These are phyloP conservation scores for Brassica nigra DNA, from an alignment of 345 rosid genomes.

Conservation along the genomic window DNA sequence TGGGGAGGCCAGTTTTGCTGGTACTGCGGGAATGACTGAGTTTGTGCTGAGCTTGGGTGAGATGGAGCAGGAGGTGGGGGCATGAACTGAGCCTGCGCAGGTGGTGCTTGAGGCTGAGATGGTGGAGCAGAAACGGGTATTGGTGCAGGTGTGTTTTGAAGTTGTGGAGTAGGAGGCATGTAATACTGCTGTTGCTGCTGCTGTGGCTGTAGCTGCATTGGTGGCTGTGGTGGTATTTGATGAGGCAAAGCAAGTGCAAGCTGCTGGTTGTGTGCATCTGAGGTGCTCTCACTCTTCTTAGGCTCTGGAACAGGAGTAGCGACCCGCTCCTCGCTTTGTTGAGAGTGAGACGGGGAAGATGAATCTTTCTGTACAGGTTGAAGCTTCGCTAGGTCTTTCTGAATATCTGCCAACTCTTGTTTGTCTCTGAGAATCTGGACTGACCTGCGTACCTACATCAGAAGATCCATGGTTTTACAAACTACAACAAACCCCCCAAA, in stretches of 20 bases:
- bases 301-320: slow-evolving; percentile 49
- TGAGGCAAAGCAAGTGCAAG: slow-evolving; percentile 90
- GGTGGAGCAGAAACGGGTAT: slow-evolving; percentile 35
- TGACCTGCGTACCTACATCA: slow-evolving; percentile 88
- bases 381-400: slow-evolving; percentile 89
- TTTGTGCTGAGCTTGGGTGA: slow-evolving; percentile 66
- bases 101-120: slow-evolving; percentile 39
- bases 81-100: slow-evolving; percentile 36
- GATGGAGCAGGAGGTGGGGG: slow-evolving; percentile 42
- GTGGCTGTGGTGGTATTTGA: slow-evolving; percentile 79
- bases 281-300: slow-evolving; percentile 57
- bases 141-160: slow-evolving; percentile 46
- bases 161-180: slow-evolving; percentile 58
- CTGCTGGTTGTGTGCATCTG: slow-evolving; percentile 81
- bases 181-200: slow-evolving; percentile 69
- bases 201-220: slow-evolving; percentile 33
- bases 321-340: slow-evolving; percentile 53
- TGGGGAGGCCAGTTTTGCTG: slow-evolving; percentile 61
- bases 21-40: slow-evolving; percentile 64
- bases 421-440: slow-evolving; percentile 97
- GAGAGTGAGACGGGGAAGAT: slow-evolving; percentile 48
- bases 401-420: slow-evolving; percentile 95
- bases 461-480: neutral
- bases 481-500: neutral
- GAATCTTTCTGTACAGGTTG: slow-evolving; percentile 89